phyloP scores from a whole-genome alignment of 2,329 filamentous ascomycete species.

The Phyllachora maydis region DNA sequence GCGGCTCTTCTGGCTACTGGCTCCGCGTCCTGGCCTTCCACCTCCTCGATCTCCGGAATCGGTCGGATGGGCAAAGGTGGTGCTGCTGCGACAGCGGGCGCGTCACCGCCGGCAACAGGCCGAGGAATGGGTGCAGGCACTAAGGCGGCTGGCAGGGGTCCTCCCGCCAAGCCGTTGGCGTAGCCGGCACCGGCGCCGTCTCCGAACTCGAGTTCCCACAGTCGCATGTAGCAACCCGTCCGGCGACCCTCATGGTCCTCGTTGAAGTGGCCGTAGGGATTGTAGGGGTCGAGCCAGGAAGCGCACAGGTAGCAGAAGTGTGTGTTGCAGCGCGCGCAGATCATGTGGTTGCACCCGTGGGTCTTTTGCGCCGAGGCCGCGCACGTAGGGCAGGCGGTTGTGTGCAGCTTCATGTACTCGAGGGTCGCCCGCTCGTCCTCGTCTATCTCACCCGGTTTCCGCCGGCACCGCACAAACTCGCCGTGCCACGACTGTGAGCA shows the following conservation, averaged over 20 bases:
- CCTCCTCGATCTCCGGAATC: slow-evolving; percentile 1
- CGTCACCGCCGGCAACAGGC: too few species aligned
- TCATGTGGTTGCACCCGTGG: slow-evolving; percentile 93
- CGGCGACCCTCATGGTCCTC: slow-evolving; percentile 24
- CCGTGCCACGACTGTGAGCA: slow-evolving; percentile 77
- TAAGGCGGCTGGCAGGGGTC: too few species aligned
- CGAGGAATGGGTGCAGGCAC: too few species aligned
- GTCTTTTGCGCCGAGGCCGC: slow-evolving; percentile 72
- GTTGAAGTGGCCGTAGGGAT: slow-evolving; percentile 85
- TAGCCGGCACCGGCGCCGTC: too few species aligned
- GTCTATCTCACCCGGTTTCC: slow-evolving; percentile 48
- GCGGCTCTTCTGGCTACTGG: slow-evolving; percentile 2
- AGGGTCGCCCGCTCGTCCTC: slow-evolving; percentile 73
- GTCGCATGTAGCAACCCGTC: slow-evolving; percentile 57
- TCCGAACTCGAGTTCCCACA: slow-evolving; percentile 80
- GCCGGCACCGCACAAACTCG: slow-evolving; percentile 49
- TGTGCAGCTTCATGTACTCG: slow-evolving; percentile 65
- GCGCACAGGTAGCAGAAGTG: slow-evolving; percentile 95
- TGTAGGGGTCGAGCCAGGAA: slow-evolving; percentile 59
- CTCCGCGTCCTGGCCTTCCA: slow-evolving; percentile 1
- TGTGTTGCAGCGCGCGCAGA: slow-evolving; percentile 69
- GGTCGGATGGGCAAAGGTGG: too few species aligned
- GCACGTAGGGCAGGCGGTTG: slow-evolving; percentile 79
- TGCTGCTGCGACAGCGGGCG: neutral
- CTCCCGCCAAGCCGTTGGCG: too few species aligned